Conservation (phyloP, 1,284 basidiomycete genomes). For the Cryptococcus sp. region DNA sequence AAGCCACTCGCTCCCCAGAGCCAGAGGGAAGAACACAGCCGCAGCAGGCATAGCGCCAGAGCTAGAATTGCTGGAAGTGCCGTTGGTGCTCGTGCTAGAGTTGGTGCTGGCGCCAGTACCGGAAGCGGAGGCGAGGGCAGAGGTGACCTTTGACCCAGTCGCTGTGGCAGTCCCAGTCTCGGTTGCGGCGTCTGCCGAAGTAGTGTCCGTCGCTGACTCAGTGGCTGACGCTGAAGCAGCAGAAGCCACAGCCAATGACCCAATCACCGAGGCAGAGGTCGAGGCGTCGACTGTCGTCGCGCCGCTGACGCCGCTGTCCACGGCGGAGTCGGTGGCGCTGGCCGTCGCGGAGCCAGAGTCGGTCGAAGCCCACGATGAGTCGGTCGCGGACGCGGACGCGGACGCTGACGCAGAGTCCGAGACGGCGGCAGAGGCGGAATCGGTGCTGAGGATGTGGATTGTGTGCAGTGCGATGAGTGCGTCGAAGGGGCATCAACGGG, state of each 20-base stretch:
- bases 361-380: no score
- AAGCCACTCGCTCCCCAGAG: conserved; percentile 14
- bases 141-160: background rate
- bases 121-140: conserved; percentile 2
- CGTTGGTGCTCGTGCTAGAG: background rate
- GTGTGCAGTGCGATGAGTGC: no score
- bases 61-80: background rate
- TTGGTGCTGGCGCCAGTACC: background rate
- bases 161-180: conserved; percentile 1
- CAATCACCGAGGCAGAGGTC: background rate
- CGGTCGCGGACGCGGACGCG: background rate
- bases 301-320: conserved; percentile 3
- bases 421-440: background rate
- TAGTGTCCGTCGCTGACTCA: background rate
- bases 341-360: conserved; percentile 5
- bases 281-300: conserved; percentile 3
- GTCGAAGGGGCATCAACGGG: no score
- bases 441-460: background rate
- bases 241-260: conserved; percentile 2
- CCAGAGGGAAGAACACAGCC: background rate
- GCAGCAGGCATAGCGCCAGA: background rate
- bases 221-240: background rate
- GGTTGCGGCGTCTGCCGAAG: background rate
- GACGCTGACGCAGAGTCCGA: background rate
- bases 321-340: conserved; percentile 3